Conservation (phyloP, 352 stramenopile species). For the Globisporangium canariense region DNA sequence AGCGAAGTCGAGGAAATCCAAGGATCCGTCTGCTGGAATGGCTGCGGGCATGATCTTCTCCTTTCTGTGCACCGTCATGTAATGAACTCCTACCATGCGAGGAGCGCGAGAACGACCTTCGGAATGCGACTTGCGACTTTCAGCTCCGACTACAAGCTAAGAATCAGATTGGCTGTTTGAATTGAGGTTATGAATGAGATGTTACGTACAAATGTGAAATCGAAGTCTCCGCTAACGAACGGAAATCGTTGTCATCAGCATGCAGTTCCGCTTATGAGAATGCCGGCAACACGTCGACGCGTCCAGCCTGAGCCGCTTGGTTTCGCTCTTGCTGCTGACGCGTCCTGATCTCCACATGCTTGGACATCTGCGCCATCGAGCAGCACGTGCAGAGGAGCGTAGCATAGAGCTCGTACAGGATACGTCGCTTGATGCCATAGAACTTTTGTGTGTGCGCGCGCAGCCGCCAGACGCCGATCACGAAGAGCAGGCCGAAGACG, state of each 20-base stretch:
- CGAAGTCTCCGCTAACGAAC: background rate
- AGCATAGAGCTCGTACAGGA: slow-evolving; percentile 5
- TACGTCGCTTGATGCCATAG: background rate
- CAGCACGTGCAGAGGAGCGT: slow-evolving; percentile 10
- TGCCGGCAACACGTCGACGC: background rate
- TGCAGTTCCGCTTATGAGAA: background rate
- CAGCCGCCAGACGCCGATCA: background rate
- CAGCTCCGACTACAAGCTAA: background rate
- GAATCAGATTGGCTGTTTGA: background rate
- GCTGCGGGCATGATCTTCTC: no score
- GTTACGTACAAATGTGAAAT: background rate
- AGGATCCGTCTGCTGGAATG: no score
- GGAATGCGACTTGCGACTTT: no score
- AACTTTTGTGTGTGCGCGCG: background rate
- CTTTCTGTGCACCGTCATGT: no score
- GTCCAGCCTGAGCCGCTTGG: background rate
- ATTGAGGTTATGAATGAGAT: background rate
- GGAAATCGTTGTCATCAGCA: background rate
- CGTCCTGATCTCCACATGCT: slow-evolving; percentile 1
- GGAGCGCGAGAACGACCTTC: no score
- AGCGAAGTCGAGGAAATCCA: no score
- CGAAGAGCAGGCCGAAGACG: slow-evolving; percentile 1
- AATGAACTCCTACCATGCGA: no score
- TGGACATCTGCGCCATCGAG: slow-evolving; percentile 10
- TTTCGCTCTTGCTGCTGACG: background rate